Percentiles rank a stretch among this genome's conserved stretches.
Conservation (phyloP, 169 alveolate genomes). For the Eimeria necatrix region DNA sequence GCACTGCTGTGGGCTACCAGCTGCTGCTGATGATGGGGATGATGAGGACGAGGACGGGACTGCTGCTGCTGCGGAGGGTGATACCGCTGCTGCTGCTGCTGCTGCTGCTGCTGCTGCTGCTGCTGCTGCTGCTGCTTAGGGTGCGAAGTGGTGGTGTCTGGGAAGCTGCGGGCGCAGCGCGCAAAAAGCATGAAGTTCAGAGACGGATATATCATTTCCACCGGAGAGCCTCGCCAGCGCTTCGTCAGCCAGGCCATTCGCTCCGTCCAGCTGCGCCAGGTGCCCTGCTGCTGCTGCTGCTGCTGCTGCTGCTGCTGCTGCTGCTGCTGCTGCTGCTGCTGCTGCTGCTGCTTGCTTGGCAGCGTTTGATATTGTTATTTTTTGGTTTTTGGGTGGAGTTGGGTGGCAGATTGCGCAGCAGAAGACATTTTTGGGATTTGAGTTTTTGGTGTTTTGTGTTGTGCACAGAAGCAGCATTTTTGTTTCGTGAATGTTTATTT, state of each 20-base stretch:
- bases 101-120: no score
- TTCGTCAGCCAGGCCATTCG: constrained; percentile 99
- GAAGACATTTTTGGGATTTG: no score
- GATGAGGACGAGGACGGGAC: not conserved
- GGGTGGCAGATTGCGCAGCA: no score
- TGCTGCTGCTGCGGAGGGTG: not conserved
- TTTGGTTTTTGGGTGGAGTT: no score
- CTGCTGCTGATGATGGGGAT: not conserved
- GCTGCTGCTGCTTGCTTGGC: no score
- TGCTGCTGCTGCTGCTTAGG: constrained; percentile 83
- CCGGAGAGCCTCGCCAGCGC: constrained; percentile 99
- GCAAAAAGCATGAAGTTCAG: constrained; percentile 99
- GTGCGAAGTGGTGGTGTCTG: constrained; percentile 99
- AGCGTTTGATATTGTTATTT: no score
- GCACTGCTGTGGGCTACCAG: not conserved
- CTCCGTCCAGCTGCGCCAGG: constrained; percentile 98
- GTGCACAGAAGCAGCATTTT: no score
- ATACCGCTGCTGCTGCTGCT: no score
- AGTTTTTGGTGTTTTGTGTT: no score
- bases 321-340: no score
- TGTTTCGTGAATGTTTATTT: no score
- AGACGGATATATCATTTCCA: constrained; percentile 97
- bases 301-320: no score
- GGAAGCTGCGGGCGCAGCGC: constrained; percentile 99
- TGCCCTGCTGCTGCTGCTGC: not conserved